A percentile compares a stretch with the other conserved stretches of the same genome.
Evolutionary conservation across 768 basidiomycete species (phyloP).

Genomic region (Panaeolus papilionaceus): DNA sequence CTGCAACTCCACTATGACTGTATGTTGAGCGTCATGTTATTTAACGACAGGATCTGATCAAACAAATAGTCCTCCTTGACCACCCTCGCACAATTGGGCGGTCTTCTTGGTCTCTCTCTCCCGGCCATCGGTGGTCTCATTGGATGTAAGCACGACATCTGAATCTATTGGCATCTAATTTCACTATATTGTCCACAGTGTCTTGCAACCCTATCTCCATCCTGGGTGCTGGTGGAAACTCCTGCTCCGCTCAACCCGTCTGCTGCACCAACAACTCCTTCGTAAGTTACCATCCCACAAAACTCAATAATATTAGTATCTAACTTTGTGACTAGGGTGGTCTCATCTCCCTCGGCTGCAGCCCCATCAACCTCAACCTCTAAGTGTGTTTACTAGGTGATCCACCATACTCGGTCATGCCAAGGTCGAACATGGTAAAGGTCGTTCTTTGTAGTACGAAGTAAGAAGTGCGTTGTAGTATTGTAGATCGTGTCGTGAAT

Average conservation of each 20-base stretch:
- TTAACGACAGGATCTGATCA: not conserved
- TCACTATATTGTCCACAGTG: not conserved
- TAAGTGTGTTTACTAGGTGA: slow-evolving; percentile 11
- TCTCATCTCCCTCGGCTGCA: slow-evolving; percentile 36
- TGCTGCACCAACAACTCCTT: slow-evolving; percentile 45
- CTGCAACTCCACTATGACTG: slow-evolving; percentile 15
- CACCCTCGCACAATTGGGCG: not conserved
- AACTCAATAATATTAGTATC: not conserved
- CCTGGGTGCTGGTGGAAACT: slow-evolving; percentile 33
- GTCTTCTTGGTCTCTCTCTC: slow-evolving; percentile 18
- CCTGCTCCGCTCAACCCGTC: slow-evolving; percentile 39
- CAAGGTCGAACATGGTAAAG: not conserved
- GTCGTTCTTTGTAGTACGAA: not conserved
- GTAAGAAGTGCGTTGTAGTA: not conserved
- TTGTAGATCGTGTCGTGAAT: not conserved
- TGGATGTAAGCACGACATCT: slow-evolving; percentile 5
- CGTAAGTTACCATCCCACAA: slow-evolving; percentile 30
- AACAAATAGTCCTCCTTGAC: slow-evolving; percentile 3
- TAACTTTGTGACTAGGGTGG: slow-evolving; percentile 20
- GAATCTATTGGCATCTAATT: not conserved
- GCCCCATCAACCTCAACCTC: slow-evolving; percentile 33
- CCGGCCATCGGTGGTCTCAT: slow-evolving; percentile 13
- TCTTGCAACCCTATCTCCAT: slow-evolving; percentile 37
- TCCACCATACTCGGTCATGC: not conserved
- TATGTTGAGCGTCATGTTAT: not conserved